Evolutionary conservation across 2,329 filamentous ascomycete genomes (phyloP), one percentile per base, ranked within the genome.

Genomic region (Leptographium radiaticola): DNA sequence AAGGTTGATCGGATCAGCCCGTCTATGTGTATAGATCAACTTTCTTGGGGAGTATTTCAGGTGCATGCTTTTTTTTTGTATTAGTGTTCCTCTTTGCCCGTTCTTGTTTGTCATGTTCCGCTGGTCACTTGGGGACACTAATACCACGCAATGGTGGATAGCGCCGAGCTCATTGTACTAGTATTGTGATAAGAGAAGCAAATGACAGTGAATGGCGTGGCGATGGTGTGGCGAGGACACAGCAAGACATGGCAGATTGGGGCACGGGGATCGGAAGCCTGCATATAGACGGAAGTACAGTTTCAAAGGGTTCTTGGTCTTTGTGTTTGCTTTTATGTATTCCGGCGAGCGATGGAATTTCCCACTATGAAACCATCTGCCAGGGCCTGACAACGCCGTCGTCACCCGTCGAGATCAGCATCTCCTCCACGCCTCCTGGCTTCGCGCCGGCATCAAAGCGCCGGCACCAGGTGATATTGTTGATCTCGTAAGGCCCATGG

Each of bases 401-500:
- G 66, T 98, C 93, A 0, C 91, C 93, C 0, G 90, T 95, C 16
- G 86, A 93, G 20, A 97, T 73, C 48, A 98, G 73, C 66, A 96
- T 85, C 70, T 97, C 91, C 62, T 95, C 88, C 30, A 73, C 67
- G 4, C 75, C 74, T 53, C 68, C 75, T 58, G 70, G 74, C 64
- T 75, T 75, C 1, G 69, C 68, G 1, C 72, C 83, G 50, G 75
- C 74, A 65, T 95, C 89, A 55, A 81, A 86, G 55, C 90, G 76
- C 61, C 77, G 80, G 59, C 89, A 89, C 93, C 93, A 98, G 2
- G 80, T 82, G 49, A 93, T 78, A 67, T 96, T 89, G 63, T 98
- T 98, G 59, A 97, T 77, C 69, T 98, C 93, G 64, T 91, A 96
- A 2, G 94, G 87, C 1, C 89, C 90, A 66, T 98, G 93, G 2